Conservation (phyloP, 2,329 filamentous ascomycete genomes). For the Hirsutella minnesotensis region DNA sequence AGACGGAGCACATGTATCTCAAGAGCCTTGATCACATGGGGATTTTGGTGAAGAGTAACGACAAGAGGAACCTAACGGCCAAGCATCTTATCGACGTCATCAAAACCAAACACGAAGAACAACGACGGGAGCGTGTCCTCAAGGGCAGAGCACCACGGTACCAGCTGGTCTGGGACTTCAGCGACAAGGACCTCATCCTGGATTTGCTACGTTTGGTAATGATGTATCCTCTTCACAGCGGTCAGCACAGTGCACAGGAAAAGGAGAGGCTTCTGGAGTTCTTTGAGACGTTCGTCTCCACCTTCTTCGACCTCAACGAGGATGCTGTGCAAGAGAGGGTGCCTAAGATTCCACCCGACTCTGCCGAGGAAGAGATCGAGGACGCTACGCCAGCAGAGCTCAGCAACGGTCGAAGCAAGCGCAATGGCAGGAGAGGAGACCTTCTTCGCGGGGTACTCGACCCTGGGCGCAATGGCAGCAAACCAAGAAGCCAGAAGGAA, state of each 20-base stretch:
- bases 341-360: conserved; percentile 56
- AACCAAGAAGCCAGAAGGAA: conserved; percentile 62
- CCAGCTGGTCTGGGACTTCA: conserved; percentile 67
- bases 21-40: conserved; percentile 96
- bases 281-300: conserved; percentile 62
- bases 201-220: conserved; percentile 52
- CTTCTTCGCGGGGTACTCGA: conserved; percentile 81
- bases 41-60: conserved; percentile 73
- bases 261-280: conserved; percentile 65
- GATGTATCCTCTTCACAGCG: conserved; percentile 54
- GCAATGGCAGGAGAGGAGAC: conserved; percentile 66
- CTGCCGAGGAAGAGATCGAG: conserved; percentile 67
- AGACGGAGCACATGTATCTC: conserved; percentile 90
- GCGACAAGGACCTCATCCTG: conserved; percentile 55
- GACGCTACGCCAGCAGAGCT: conserved; percentile 60
- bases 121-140: conserved; percentile 58
- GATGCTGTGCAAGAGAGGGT: conserved; percentile 57
- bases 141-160: conserved; percentile 50
- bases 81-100: conserved; percentile 87
- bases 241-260: conserved; percentile 59
- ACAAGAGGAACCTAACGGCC: conserved; percentile 83
- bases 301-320: conserved; percentile 65
- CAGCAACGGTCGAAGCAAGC: conserved; percentile 54
- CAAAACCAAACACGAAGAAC: conserved; percentile 85
- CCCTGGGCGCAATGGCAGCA: conserved; percentile 58